Evolutionary conservation across 225 moss, liverwort and hornwort genomes (phyloP), one percentile per base, ranked within the genome.

Genomic region (Sphagnum tenellum): DNA sequence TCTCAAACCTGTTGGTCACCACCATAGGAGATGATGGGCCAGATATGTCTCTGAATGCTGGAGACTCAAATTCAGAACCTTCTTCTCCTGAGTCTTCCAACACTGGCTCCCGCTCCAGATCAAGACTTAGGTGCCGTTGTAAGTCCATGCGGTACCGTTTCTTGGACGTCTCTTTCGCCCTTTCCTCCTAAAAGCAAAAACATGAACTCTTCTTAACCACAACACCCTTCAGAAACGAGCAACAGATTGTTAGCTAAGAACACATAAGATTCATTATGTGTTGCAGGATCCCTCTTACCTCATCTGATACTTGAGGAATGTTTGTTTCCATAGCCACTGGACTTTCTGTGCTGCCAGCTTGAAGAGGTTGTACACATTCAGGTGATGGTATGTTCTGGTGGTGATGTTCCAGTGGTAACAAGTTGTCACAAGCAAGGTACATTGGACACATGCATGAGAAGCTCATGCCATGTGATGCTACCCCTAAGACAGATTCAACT

Each of bases 101-200:
- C 50, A 89, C 95, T 50, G 96, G 91, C 70, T 88, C 92, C 14
- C 81, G 80, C 69, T 92, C 96, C 68, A 96, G 69, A 69, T 96
- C 88, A 2, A 91, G 87, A 52, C 92, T 88, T 9, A 88, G 84
- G 61, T 85, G 82, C n/a, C 83, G 82, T 71, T 89, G 77, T 44
- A 90, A 69, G 71, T 92, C 89, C 92, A 88, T 89, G 46, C 89
- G 88, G 58, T 82, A 88, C 5, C 85, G 83, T 70, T 89, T 96
- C 78, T 80, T 86, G 44, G 88, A 85, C 45, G 77, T 82, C 71
- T 90, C 86, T 74, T 82, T 84, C 62, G 73, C 74, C 57, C 12
- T 61, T 47, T 80, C 78, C 6, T 71, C 71, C 74, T 89, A 73
- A 45, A 8, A 10, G 12, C 51, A 49, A n/a, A 64, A 57, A 9